Evolutionary conservation across 148 eudicot species (phyloP), one percentile per base, ranked within the genome.

Genomic region (Vaccinium myrtillus): DNA sequence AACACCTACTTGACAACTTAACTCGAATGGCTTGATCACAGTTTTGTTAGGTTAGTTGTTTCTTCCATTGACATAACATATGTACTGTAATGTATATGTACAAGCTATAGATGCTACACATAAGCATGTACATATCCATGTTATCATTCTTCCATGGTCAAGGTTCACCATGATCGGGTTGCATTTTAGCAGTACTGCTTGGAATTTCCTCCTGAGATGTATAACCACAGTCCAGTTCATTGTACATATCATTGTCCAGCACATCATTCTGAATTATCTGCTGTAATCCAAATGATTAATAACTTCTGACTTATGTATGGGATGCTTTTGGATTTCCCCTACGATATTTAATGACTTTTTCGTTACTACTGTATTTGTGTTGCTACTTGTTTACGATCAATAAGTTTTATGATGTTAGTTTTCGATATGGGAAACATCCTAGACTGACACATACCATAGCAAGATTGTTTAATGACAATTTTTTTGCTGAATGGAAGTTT

Each of bases 31-130:
- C 46, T 2, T 23, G 86, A 55, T 36, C 50, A 78, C 88, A 87
- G 83, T 93, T 94, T 93, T 91, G 95, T 84, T 93, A 89, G 95
- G 90, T 91, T 90, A 90, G 97, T 50, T 54, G 80, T 79, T 59
- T 81, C 77, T 30, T 25, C 54, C 3, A 15, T 75, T 79, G 77
- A 81, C 51, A 51, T 51, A 69, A 78, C 77, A 75, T 74, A 70
- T 74, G 71, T 51, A 76, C 53, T 36, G 69, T 85, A 77, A 77
- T 89, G 87, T 75, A 74, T 84, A 79, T 86, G 82, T 83, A 81
- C 73, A 87, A 83, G 89, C 67, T 84, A 43, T 70, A 79, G 81
- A 16, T 75, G 58, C 83, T 76, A 63, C 77, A 58, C 78, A 83
- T 87, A 81, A 27, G 63, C 81, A 54, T 21, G 5, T 87, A 77